Evolutionary conservation across 768 basidiomycete genomes (phyloP), one percentile per base, ranked within the genome.

Genomic region (Suillus brevipes): DNA sequence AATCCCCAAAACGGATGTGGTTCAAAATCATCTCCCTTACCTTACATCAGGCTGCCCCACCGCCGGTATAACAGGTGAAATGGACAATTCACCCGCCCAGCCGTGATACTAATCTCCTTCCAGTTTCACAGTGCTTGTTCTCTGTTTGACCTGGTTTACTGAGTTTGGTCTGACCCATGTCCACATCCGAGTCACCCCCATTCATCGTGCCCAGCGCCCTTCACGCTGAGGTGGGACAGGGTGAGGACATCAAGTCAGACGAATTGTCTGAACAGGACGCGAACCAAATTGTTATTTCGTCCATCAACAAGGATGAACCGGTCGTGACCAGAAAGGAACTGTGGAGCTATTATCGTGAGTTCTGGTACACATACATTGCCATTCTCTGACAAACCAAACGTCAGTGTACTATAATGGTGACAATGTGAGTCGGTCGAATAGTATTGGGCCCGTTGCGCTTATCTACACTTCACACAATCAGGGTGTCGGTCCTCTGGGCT

Each of bases 351-450:
- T 92, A 92, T 72, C 67, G 90, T 91, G 60, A 36, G 86, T 84
- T 9, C 23, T 10, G n/a, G 4, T 56, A 2, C 10, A 40, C 38
- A 8, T 28, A 12, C 31, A 3, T 59, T 18, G 3, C 20, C 28
- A 20, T 59, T 20, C 6, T 28, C 25, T 20, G 8, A 59, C 38
- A 16, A 42, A 10, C 18, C 7, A 4, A 20, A 42, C 9, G 8
- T 7, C 40, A 93, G 91, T 92, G 64, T 92, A 92, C 71, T 90
- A 88, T 76, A 94, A 92, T 64, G 91, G 91, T 61, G 86, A 92
- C 67, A 92, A 91, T 74, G 89, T 90, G 68, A n/a, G 82, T 67
- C 18, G 8, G 20, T 50, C 4, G 13, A 6, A 16, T 4, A 20
- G 16, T 50, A 28, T 14, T 45, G 25, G 18, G 57, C 31, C 8